Percentiles rank a stretch among this genome's conserved stretches.
Evolutionary conservation across 1,139 yeast species (phyloP).

Genomic region (Candida neerlandica): DNA sequence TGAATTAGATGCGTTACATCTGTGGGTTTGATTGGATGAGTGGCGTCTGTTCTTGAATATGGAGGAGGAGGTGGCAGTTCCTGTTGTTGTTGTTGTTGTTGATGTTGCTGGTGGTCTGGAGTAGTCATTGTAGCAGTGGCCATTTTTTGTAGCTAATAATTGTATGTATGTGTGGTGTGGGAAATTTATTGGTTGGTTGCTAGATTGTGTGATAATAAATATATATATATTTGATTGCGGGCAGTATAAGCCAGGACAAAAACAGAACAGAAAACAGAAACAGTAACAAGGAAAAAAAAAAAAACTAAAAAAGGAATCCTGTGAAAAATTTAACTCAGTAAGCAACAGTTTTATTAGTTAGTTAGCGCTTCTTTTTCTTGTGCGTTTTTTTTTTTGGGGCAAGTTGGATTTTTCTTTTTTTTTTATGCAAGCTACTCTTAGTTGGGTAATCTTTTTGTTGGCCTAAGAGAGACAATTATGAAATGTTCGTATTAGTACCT

Average conservation of each 20-base stretch:
- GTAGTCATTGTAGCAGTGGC: slow-evolving; percentile 1
- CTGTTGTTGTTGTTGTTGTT: slow-evolving; percentile 1
- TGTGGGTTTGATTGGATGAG: neutral
- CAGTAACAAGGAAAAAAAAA: neutral
- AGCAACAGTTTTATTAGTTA: neutral
- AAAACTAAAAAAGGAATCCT: neutral
- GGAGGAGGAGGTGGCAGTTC: slow-evolving; percentile 12
- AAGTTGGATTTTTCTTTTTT: too few relatives aligned
- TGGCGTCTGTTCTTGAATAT: slow-evolving; percentile 4
- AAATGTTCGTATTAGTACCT: too few relatives aligned
- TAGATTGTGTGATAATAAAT: neutral
- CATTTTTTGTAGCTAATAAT: slow-evolving; percentile 1
- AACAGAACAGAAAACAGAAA: too few relatives aligned
- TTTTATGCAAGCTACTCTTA: too few relatives aligned
- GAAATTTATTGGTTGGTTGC: too few relatives aligned
- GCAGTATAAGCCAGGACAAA: too few relatives aligned
- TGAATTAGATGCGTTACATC: slow-evolving; percentile 1
- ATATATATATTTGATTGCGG: neutral
- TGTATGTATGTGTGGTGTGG: neutral
- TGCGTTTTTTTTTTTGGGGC: neutral
- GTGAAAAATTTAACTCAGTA: too few relatives aligned
- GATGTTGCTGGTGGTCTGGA: slow-evolving; percentile 3
- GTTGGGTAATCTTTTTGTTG: too few relatives aligned
- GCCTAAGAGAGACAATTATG: too few relatives aligned
- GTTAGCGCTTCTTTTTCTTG: too few relatives aligned